Base-by-base conservation (phyloP, 202 grass and related monocot species). In the Bolboschoenoplectus hybrid region DNA sequence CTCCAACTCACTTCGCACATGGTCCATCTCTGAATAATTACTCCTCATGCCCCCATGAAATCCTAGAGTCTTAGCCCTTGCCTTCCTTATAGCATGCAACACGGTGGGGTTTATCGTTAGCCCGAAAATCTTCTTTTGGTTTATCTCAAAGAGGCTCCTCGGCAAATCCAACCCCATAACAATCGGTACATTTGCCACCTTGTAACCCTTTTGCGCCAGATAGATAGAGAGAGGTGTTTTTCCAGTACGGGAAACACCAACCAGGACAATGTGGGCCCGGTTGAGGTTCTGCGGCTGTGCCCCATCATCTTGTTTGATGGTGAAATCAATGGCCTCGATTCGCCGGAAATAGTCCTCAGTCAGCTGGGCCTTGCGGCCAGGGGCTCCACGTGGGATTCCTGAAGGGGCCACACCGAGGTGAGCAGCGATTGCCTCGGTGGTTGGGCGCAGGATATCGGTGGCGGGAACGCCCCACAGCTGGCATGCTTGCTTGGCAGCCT, bases 291-390 rank as follows among this genome's bases (percentile, higher is more conserved):
- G 68, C 40, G 97, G 93, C 86, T 82, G 88, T 80, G 97, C 97
- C 16, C 97, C 97, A 80, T 99, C 97, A 83, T 99, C 97, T 85
- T 92, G 92, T 87, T 99, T 99, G 85, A 99, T 99, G 12, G 92
- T 99, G 81, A 99, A 99, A 84, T 99, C 92, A 14, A 96, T 85
- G 19, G 97, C 92, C 38, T 99, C 93, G 55, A 96, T 99, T 65
- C 93, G 89, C 66, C 5, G 40, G 67, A 96, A 99, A 76, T 99
- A 94, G 55, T 94, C 92, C 67, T 94, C 97, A n/a, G 84, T 79
- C 44, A 99, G 89, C 9, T 86, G 88, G 71, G 68, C 63, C 55
- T 84, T 76, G 69, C 97, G 85, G 34, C 52, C 91, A 49, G 92
- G 89, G 63, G 89, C 91, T 58, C 87, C 94, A 81, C 92, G 90